Conservation (phyloP, 2,329 filamentous ascomycete genomes). For the Sporothrix luriei region DNA sequence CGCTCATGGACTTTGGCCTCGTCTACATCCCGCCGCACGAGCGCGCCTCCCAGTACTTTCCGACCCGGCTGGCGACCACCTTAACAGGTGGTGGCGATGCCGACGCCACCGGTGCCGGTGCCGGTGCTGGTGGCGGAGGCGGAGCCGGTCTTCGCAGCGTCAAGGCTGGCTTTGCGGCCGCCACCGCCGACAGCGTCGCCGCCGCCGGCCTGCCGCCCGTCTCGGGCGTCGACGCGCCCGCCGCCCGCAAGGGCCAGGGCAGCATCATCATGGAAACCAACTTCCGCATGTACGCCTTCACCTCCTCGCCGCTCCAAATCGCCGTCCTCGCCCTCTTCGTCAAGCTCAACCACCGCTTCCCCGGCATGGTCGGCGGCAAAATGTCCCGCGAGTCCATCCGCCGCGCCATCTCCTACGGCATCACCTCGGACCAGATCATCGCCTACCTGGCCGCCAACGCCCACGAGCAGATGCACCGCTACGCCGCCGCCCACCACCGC, state of each 20-base stretch:
- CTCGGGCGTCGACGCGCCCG: conserved; percentile 39
- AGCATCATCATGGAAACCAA: conserved; percentile 98
- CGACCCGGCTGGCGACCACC: conserved; percentile 90
- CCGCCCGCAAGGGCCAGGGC: conserved; percentile 58
- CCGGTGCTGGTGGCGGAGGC: background rate
- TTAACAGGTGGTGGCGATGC: conserved; percentile 75
- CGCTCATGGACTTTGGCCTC: conserved; percentile 88
- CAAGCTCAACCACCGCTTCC: conserved; percentile 85
- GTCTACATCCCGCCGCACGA: conserved; percentile 70
- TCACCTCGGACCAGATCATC: conserved; percentile 94
- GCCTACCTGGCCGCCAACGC: conserved; percentile 89
- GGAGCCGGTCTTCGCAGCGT: conserved; percentile 63
- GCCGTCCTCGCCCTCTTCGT: conserved; percentile 90
- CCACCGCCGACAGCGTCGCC: conserved; percentile 52
- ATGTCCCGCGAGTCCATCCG: conserved; percentile 87
- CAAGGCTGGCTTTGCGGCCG: conserved; percentile 68
- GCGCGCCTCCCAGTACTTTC: conserved; percentile 69
- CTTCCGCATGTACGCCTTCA: conserved; percentile 96
- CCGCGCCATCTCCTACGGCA: conserved; percentile 82
- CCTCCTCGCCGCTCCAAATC: conserved; percentile 89
- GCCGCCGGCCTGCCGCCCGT: conserved; percentile 54
- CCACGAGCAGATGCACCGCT: conserved; percentile 86
- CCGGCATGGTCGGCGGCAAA: conserved; percentile 90
- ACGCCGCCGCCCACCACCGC: conserved; percentile 57
- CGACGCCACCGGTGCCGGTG: background rate